phyloP scores from a whole-genome alignment of 352 stramenopile species.

The Aphanomyces euteiches region DNA sequence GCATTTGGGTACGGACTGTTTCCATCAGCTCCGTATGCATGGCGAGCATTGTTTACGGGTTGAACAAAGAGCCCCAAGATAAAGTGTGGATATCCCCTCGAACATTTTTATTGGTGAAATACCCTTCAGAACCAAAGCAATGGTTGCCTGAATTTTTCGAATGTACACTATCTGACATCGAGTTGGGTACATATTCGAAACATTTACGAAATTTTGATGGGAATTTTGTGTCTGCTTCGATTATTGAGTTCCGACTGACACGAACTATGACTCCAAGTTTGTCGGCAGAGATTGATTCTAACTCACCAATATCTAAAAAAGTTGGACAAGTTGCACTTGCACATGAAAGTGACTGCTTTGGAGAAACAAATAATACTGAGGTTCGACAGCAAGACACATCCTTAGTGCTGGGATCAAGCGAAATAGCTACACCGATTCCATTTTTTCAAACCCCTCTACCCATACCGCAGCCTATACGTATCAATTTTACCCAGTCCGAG shows the following conservation, averaged over 20 bases:
- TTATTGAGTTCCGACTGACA: not conserved
- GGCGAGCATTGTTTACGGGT: not conserved
- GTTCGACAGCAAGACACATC: no score
- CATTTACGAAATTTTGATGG: not conserved
- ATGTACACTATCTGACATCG: not conserved
- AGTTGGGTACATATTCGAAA: not conserved
- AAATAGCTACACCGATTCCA: no score
- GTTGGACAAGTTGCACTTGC: no score
- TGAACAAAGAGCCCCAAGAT: not conserved
- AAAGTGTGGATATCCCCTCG: conserved; percentile 8
- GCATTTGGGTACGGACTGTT: not conserved
- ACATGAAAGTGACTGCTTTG: not conserved
- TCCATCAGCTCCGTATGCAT: not conserved
- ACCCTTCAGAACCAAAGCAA: conserved; percentile 4
- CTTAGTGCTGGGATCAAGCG: no score
- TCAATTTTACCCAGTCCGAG: not conserved
- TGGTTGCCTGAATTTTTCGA: conserved; percentile 25
- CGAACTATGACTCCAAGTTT: not conserved
- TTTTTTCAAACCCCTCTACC: no score
- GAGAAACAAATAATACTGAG: not conserved
- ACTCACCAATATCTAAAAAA: no score
- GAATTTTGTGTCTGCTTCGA: not conserved
- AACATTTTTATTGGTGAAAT: conserved; percentile 20
- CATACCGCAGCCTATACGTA: no score
- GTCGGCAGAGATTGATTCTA: not conserved